Conservation (phyloP, 2,329 filamentous ascomycete genomes). For the Corynespora cassiicola region DNA sequence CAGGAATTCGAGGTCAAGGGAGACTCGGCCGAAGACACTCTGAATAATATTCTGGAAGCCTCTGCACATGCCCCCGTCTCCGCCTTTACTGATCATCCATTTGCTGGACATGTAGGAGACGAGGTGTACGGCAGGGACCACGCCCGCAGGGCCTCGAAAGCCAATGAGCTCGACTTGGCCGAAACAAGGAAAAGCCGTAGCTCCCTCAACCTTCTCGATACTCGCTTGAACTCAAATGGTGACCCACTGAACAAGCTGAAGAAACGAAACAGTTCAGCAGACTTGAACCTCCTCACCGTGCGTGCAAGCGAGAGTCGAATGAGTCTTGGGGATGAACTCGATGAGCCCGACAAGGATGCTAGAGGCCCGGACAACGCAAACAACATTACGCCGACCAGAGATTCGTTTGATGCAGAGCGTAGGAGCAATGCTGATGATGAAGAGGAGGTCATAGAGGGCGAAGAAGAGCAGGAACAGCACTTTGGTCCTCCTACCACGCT, state of each 20-base stretch:
- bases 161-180: conserved; percentile 27
- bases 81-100: conserved; percentile 89
- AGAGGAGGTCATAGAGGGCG: conserved; percentile 52
- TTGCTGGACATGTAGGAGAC: conserved; percentile 75
- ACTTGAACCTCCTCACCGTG: conserved; percentile 42
- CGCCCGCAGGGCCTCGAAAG: conserved; percentile 49
- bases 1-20: conserved; percentile 67
- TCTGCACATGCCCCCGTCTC: conserved; percentile 86
- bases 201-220: conserved; percentile 45
- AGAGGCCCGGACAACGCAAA: conserved; percentile 29
- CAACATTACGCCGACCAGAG: conserved; percentile 20
- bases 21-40: conserved; percentile 84
- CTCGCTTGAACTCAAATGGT: conserved; percentile 44
- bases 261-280: conserved; percentile 48
- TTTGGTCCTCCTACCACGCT: conserved; percentile 85
- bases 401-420: conserved; percentile 21
- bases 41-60: conserved; percentile 91
- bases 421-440: too few relatives aligned
- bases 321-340: conserved; percentile 42
- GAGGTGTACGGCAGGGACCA: conserved; percentile 71
- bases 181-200: conserved; percentile 43
- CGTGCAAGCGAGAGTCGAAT: conserved; percentile 42
- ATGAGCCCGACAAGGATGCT: conserved; percentile 36
- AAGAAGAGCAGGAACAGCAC: conserved; percentile 51
- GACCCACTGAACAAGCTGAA: conserved; percentile 48